Conservation (phyloP, 129 eudicot genomes). For the Escallonia rubra region DNA sequence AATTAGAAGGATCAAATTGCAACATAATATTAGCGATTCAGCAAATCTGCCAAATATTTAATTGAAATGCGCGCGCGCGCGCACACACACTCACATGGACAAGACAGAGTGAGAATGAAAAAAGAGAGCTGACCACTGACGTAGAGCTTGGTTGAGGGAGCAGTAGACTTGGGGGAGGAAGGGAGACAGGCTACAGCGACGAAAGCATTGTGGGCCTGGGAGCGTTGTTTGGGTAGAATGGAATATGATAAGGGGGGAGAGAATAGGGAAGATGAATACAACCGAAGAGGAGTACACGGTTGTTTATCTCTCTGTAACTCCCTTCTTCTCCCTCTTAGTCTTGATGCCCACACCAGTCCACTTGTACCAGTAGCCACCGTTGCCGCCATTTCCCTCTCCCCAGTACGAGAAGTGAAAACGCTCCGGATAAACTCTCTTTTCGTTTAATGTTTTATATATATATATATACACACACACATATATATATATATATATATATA, state of each 20-base stretch:
- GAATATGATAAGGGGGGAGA: background rate
- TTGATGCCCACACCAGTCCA: background rate
- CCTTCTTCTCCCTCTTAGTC: background rate
- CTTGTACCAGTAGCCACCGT: background rate
- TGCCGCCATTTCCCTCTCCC: constrained; percentile 1
- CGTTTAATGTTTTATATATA: too few species aligned
- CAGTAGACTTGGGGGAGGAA: constrained; percentile 18
- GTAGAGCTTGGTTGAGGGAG: constrained; percentile 52
- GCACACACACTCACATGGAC: too few species aligned
- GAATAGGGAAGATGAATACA: background rate
- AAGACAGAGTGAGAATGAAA: constrained; percentile 1
- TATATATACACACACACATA: too few species aligned
- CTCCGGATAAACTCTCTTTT: too few species aligned
- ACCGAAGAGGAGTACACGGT: background rate
- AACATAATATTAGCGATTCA: background rate
- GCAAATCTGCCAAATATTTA: background rate
- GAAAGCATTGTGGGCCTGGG: background rate
- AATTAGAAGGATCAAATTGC: background rate
- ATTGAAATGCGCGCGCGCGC: background rate
- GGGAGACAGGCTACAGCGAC: constrained; percentile 28
- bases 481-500: too few species aligned
- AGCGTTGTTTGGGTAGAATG: background rate
- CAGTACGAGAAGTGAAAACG: too few species aligned
- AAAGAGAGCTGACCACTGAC: constrained; percentile 65
- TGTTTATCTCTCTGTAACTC: background rate